Conservation (phyloP, 2,329 filamentous ascomycete species). For the Sarocladium brachiariae region DNA sequence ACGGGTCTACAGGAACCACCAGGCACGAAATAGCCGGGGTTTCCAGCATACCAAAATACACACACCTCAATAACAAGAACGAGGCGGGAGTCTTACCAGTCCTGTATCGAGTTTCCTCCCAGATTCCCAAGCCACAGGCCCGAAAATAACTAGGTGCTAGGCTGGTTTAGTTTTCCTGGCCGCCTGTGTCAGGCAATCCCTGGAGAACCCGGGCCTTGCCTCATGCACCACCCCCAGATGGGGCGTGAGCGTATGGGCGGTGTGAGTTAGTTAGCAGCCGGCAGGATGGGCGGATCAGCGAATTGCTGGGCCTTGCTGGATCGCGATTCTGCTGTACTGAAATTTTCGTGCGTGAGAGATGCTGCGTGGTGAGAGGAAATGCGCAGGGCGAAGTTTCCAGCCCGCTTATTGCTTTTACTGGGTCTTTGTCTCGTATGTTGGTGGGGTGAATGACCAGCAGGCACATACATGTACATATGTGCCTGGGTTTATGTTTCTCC, state of each 20-base stretch:
- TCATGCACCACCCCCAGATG: no score
- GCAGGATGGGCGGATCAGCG: not conserved
- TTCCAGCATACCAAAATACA: not conserved
- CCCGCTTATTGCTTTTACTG: conserved; percentile 8
- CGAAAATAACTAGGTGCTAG: not conserved
- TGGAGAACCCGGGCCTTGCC: no score
- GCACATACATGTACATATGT: not conserved
- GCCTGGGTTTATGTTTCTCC: not conserved
- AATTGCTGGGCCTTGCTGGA: not conserved
- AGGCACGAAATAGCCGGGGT: not conserved
- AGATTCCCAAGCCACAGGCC: not conserved
- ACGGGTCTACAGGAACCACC: not conserved
- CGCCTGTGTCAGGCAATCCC: no score
- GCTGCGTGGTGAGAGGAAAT: conserved; percentile 20
- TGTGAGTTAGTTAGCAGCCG: not conserved
- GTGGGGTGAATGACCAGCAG: not conserved
- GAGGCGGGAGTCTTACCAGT: no score
- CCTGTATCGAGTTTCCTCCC: no score
- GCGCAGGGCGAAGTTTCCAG: conserved; percentile 16
- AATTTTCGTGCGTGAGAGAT: conserved; percentile 15
- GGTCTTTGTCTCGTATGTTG: not conserved
- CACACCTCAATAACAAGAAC: no score
- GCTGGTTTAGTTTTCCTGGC: not conserved
- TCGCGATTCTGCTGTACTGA: conserved; percentile 20
- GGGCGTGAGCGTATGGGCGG: not conserved